Evolutionary conservation across 106 monocot genomes (phyloP).

Genomic region (Acanthochlamys bracteata): DNA sequence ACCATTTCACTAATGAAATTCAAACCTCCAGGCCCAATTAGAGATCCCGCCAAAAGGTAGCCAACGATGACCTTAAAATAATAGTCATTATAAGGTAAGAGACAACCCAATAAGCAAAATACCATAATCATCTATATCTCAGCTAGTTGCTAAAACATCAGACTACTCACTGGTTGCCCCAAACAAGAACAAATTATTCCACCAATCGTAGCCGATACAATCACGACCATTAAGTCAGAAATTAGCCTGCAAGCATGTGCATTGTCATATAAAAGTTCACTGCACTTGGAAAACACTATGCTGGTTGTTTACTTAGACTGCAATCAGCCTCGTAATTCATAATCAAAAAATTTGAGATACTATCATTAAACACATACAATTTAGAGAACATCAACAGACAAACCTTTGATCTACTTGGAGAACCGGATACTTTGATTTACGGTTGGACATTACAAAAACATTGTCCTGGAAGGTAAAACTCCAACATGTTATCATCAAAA

Average conservation of each 20-base stretch:
- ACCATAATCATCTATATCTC: background rate
- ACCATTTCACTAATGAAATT: conserved; percentile 92
- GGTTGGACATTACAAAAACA: conserved; percentile 96
- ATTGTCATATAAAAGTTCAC: background rate
- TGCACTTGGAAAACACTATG: background rate
- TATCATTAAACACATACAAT: background rate
- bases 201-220: conserved; percentile 95
- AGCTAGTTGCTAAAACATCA: background rate
- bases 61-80: conserved; percentile 87
- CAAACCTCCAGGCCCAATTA: conserved; percentile 92
- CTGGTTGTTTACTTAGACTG: background rate
- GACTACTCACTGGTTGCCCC: conserved; percentile 81
- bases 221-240: conserved; percentile 92
- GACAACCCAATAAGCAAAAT: background rate
- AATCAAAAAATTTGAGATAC: background rate
- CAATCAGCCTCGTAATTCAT: background rate
- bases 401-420: conserved; percentile 98
- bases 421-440: conserved; percentile 89
- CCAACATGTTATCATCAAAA: background rate
- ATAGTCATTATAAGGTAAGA: background rate
- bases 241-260: conserved; percentile 61
- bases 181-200: conserved; percentile 80
- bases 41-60: conserved; percentile 95
- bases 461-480: conserved; percentile 48
- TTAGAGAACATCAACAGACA: background rate